phyloP scores from a whole-genome alignment of 257 asterid genomes.

The Solanum arcanum region DNA sequence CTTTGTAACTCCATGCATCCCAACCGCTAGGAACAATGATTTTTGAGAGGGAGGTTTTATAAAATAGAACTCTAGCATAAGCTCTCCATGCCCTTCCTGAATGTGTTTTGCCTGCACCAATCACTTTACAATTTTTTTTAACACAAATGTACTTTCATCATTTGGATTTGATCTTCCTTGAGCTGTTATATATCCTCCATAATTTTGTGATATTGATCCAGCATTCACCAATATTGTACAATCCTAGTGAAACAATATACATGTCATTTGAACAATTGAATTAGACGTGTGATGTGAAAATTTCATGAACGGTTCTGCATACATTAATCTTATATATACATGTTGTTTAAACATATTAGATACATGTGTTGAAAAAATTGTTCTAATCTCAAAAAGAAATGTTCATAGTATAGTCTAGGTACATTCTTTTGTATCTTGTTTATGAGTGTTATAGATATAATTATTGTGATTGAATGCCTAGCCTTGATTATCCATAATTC shows the following conservation, averaged over 20 bases:
- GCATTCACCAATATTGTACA: constrained; percentile 18
- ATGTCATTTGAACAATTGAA: neutral
- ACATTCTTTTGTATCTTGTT: too few relatives aligned
- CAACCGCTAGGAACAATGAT: constrained; percentile 2
- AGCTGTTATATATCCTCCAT: constrained; percentile 26
- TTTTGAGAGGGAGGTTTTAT: neutral
- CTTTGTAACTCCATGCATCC: constrained; percentile 6
- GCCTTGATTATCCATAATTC: too few relatives aligned
- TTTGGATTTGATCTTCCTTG: constrained; percentile 11
- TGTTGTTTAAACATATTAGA: too few relatives aligned
- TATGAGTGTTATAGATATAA: too few relatives aligned
- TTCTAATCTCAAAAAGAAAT: too few relatives aligned
- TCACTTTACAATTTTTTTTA: neutral
- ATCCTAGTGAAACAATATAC: neutral
- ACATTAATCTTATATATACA: too few relatives aligned
- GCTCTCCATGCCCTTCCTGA: constrained; percentile 5
- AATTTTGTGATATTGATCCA: neutral
- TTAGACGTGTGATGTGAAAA: neutral
- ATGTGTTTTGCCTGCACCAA: neutral
- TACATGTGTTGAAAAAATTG: too few relatives aligned
- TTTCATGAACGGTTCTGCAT: neutral
- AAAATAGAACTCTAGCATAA: neutral
- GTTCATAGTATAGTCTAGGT: too few relatives aligned
- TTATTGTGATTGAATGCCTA: too few relatives aligned
- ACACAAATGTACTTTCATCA: constrained; percentile 1